Conservation (phyloP, 768 basidiomycete genomes). For the Calvatia gigantea region DNA sequence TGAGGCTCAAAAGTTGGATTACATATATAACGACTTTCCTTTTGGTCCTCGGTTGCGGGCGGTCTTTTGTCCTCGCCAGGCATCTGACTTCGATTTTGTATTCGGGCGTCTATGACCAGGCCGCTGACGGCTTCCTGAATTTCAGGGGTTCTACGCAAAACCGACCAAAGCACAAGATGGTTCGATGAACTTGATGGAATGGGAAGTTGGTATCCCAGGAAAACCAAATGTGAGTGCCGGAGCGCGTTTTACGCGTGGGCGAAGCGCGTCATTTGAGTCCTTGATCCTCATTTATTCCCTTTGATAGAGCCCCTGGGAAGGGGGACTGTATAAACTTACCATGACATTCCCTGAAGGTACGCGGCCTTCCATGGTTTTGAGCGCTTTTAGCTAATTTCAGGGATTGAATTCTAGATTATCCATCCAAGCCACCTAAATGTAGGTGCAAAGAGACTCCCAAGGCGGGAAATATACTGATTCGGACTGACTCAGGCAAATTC, state of each 20-base stretch:
- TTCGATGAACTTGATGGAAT: constrained; percentile 93
- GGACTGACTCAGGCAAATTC: constrained; percentile 77
- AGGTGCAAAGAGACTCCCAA: constrained; percentile 22
- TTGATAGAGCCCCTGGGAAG: constrained; percentile 90
- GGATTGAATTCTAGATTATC: constrained; percentile 67
- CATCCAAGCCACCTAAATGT: constrained; percentile 96
- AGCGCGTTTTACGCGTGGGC: constrained; percentile 15
- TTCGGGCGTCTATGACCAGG: neutral
- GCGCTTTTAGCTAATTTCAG: too few species aligned
- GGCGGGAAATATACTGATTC: neutral
- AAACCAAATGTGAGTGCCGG: constrained; percentile 68
- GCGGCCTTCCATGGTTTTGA: constrained; percentile 8
- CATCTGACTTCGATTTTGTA: neutral
- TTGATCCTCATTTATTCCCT: constrained; percentile 16
- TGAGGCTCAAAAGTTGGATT: too few species aligned
- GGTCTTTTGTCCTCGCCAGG: neutral
- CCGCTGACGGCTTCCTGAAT: neutral
- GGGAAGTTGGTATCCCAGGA: constrained; percentile 99
- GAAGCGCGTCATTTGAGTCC: neutral
- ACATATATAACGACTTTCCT: too few species aligned
- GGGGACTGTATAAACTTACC: constrained; percentile 87
- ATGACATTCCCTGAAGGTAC: constrained; percentile 99
- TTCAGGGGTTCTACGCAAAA: constrained; percentile 94
- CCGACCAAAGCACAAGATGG: constrained; percentile 89
- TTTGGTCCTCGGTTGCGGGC: too few species aligned